A percentile compares a stretch with the other conserved stretches of the same genome.
Conservation (phyloP, 192 early-diverging fungal genomes). For the Coemansia asiatica region DNA sequence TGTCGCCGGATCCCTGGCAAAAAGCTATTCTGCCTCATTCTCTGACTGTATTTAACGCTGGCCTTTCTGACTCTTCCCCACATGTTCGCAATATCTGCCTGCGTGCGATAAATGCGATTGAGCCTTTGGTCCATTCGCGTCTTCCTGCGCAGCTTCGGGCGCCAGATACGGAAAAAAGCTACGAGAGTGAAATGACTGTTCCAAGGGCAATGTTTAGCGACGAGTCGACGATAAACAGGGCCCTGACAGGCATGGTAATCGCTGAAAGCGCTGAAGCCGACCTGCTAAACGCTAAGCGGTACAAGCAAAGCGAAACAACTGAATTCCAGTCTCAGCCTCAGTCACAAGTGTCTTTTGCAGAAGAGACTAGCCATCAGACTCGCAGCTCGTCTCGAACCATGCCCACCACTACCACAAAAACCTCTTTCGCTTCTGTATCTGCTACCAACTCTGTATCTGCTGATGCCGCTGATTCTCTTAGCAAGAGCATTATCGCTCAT, state of each 20-base stretch:
- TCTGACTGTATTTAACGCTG: constrained; percentile 32
- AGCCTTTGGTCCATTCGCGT: constrained; percentile 43
- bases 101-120: constrained; percentile 19
- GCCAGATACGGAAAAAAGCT: constrained; percentile 32
- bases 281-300: not conserved
- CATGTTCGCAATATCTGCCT: constrained; percentile 24
- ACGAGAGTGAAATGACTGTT: constrained; percentile 15
- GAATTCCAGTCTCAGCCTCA: not conserved
- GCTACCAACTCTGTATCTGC: not conserved
- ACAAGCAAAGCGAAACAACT: not conserved
- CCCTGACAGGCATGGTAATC: constrained; percentile 11
- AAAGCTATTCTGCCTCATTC: constrained; percentile 48
- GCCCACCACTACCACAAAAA: not conserved
- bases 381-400: not conserved
- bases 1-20: constrained; percentile 52
- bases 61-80: constrained; percentile 23
- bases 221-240: constrained; percentile 18
- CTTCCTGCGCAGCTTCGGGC: constrained; percentile 51
- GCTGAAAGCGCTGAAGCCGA: not conserved
- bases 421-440: not conserved
- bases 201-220: constrained; percentile 16
- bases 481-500: not conserved
- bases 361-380: not conserved
- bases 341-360: not conserved
- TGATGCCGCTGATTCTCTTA: not conserved